A percentile compares a stretch with the other conserved stretches of the same genome.
phyloP scores from a whole-genome alignment of 805 yeast genomes.

The Scheffersomyces stipitis region DNA sequence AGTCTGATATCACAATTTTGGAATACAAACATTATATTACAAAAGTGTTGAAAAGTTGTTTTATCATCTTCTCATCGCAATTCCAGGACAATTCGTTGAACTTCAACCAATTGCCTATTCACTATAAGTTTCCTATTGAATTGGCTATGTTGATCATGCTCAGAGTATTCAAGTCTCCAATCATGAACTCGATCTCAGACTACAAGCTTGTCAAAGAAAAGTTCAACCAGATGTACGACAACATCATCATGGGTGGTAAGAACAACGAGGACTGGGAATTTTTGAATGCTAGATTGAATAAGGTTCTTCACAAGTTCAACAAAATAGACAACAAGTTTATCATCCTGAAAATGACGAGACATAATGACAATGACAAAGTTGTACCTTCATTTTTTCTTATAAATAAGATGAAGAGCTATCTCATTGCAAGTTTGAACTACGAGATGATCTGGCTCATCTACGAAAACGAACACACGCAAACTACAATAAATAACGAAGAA shows the following conservation, averaged over 20 bases:
- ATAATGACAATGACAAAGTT: constrained; percentile 5
- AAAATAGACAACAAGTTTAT: constrained; percentile 12
- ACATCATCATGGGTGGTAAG: constrained; percentile 12
- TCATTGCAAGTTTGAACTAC: constrained; percentile 35
- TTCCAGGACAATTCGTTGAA: constrained; percentile 14
- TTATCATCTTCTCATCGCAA: constrained; percentile 23
- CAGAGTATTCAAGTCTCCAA: constrained; percentile 33
- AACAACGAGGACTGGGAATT: constrained; percentile 22
- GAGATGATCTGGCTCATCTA: constrained; percentile 42
- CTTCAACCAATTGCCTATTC: constrained; percentile 38
- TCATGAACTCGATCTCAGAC: constrained; percentile 22
- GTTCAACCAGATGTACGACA: constrained; percentile 21
- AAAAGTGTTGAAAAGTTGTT: constrained; percentile 24
- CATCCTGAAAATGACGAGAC: constrained; percentile 5
- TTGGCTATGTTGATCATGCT: constrained; percentile 30
- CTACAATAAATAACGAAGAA: constrained; percentile 7
- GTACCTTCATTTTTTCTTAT: constrained; percentile 27
- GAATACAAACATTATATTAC: constrained; percentile 30
- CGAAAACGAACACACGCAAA: constrained; percentile 15
- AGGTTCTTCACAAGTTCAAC: constrained; percentile 25
- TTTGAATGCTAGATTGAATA: constrained; percentile 20
- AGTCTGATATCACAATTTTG: constrained; percentile 14
- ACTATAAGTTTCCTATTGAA: constrained; percentile 39
- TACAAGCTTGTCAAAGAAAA: constrained; percentile 22
- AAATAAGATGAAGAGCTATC: constrained; percentile 32